Evolutionary conservation across 1,284 basidiomycete genomes (phyloP), one percentile per base, ranked within the genome.

Genomic region (Polyporus tsugae): DNA sequence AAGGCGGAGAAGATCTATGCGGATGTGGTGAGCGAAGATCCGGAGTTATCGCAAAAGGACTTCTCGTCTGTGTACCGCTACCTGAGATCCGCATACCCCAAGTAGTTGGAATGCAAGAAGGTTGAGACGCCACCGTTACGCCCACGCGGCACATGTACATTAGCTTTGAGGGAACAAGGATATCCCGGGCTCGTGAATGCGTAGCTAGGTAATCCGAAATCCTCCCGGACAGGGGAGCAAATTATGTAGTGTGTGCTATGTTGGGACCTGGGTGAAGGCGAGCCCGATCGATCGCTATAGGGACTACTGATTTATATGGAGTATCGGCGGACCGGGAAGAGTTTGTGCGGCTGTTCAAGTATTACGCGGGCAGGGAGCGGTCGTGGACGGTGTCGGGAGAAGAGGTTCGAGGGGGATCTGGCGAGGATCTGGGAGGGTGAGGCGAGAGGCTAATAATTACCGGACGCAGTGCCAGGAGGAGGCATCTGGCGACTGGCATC

Each of bases 61-160:
- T 96, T 96, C 77, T 94, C 92, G 60, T 89, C 89, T 15, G 89
- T 96, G 53, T 96, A 94, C 78, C 82, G 84, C 67, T 90, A 89
- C 77, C 80, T 95, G 64, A 73, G 75, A 55, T 68, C 72, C 22
- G 67, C 65, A 1, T 72, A 77, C 52, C 66, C 66, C 13, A 71
- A 71, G 68, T 55, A 60, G 19, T 38, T 35, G 57, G 38, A 15
- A 17, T 25, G 13, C 25, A 13, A 5, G 49, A 29, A 22, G n/a
- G 29, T 10, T 22, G n/a, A 10, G 55, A 57, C 55, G 55, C 17
- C 33, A 17, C 35, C 19, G 55, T 36, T n/a, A 11, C 35, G 35
- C 33, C 19, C 55, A 35, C 55, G 10, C 19, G 38, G 55, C 38
- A 38, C 55, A 58, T 58, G 55, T 58, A 58, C 55, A 58, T 29